Evolutionary conservation across 371 early-diverging fungal species (phyloP).

Genomic region (Mucor circinelloides): DNA sequence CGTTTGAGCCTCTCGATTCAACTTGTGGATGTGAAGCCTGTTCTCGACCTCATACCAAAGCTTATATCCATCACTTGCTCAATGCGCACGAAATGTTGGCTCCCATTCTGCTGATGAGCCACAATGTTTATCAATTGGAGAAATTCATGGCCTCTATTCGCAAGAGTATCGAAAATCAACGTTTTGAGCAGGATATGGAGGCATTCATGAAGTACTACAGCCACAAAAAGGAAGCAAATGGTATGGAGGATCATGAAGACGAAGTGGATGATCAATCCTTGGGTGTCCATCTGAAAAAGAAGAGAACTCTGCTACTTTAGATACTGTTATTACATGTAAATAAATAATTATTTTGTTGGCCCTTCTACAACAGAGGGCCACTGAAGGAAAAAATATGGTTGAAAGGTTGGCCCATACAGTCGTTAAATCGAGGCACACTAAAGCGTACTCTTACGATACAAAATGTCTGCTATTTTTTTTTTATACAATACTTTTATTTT

Average conservation of each 20-base stretch:
- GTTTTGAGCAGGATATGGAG: conserved; percentile 50
- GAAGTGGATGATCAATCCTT: conserved; percentile 44
- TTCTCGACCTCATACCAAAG: conserved; percentile 64
- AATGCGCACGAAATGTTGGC: conserved; percentile 82
- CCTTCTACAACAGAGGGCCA: too few species aligned
- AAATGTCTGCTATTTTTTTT: too few species aligned
- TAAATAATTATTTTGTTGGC: not conserved
- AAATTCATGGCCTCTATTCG: conserved; percentile 67
- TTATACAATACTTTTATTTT: not conserved
- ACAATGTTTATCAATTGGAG: conserved; percentile 69
- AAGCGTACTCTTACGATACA: too few species aligned
- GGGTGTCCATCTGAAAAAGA: conserved; percentile 46
- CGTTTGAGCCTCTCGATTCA: conserved; percentile 62
- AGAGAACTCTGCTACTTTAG: conserved; percentile 40
- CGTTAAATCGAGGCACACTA: too few species aligned
- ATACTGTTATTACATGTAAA: conserved; percentile 8
- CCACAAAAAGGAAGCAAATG: conserved; percentile 33
- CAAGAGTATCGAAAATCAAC: conserved; percentile 53
- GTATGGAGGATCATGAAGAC: conserved; percentile 36
- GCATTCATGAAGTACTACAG: conserved; percentile 52
- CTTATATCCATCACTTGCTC: conserved; percentile 78
- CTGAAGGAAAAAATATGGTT: not conserved
- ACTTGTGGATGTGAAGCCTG: conserved; percentile 73
- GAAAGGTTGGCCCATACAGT: not conserved
- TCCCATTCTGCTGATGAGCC: conserved; percentile 75